Conservation (phyloP, 2,329 filamentous ascomycete genomes). For the Aaosphaeria pasadenensis region DNA sequence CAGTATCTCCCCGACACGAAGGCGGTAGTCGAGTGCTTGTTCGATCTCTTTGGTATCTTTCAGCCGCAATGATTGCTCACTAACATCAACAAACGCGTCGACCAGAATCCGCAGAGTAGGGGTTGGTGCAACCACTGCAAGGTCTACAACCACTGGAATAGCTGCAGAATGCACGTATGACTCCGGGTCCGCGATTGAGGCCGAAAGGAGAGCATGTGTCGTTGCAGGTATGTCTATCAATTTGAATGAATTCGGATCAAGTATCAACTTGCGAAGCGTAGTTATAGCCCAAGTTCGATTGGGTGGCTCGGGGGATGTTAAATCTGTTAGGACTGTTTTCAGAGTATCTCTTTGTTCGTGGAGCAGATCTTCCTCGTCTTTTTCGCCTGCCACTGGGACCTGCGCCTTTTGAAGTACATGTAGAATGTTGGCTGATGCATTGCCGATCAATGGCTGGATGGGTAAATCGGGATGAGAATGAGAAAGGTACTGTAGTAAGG, state of each 20-base stretch:
- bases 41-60: constrained; percentile 25
- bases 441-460: constrained; percentile 16
- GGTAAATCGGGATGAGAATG: constrained; percentile 7
- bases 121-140: constrained; percentile 61
- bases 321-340: constrained; percentile 18
- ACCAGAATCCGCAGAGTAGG: constrained; percentile 62
- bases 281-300: constrained; percentile 36
- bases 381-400: constrained; percentile 53
- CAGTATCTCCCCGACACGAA: constrained; percentile 62
- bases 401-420: constrained; percentile 44
- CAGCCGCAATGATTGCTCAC: constrained; percentile 37
- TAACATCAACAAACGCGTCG: constrained; percentile 66
- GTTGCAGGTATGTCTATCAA: constrained; percentile 65
- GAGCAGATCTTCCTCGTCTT: constrained; percentile 42
- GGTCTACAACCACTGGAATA: constrained; percentile 61
- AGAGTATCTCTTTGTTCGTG: constrained; percentile 39
- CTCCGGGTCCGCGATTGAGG: constrained; percentile 63
- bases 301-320: constrained; percentile 34
- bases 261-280: constrained; percentile 47
- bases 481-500: constrained; percentile 26
- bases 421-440: constrained; percentile 38
- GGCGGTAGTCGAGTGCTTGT: constrained; percentile 57
- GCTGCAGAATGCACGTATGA: constrained; percentile 70
- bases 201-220: constrained; percentile 62
- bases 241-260: constrained; percentile 47